Evolutionary conservation across 257 asterid genomes (phyloP).

Genomic region (Coffea eugenioides): DNA sequence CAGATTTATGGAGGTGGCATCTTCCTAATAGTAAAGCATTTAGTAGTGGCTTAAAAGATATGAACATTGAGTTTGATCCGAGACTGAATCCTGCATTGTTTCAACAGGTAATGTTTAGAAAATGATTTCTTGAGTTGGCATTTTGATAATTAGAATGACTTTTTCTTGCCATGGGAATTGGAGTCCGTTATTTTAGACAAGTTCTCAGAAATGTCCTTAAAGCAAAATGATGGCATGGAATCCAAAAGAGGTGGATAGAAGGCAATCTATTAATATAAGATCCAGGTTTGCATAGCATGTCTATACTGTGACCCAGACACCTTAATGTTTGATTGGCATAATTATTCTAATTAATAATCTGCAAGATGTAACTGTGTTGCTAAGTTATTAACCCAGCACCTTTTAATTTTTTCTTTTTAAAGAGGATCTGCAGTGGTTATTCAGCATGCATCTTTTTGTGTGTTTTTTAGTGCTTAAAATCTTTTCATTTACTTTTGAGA

Average conservation of each 20-base stretch:
- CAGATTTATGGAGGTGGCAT: slow-evolving; percentile 88
- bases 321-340: background rate
- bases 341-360: background rate
- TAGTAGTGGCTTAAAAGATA: slow-evolving; percentile 85
- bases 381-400: background rate
- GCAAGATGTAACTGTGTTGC: background rate
- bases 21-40: slow-evolving; percentile 82
- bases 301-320: background rate
- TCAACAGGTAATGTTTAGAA: slow-evolving; percentile 57
- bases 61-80: slow-evolving; percentile 63
- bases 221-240: background rate
- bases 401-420: too few species aligned
- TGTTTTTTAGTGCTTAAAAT: background rate
- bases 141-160: too few species aligned
- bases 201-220: background rate
- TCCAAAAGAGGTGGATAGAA: background rate
- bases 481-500: background rate
- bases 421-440: too few species aligned
- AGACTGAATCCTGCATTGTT: slow-evolving; percentile 67
- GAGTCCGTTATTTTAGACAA: background rate
- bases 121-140: too few species aligned
- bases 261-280: too few species aligned
- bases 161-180: background rate
- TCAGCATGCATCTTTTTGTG: too few species aligned
- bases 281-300: background rate